phyloP scores from a whole-genome alignment of 768 basidiomycete species.

The Dictyophora rubrovolvata region DNA sequence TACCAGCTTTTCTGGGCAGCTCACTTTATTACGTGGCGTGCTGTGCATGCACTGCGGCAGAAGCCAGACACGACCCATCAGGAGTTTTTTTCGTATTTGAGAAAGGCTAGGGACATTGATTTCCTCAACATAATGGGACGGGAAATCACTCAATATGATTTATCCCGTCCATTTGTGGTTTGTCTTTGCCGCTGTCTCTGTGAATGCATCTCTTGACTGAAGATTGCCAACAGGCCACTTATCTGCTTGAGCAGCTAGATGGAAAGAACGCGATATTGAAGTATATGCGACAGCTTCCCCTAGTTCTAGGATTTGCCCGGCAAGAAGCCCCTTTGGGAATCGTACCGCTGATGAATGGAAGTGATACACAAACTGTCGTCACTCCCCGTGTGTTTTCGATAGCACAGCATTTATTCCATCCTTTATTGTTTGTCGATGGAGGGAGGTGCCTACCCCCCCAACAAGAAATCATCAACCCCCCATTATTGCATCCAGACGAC shows the following conservation, averaged over 20 bases:
- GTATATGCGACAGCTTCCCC: neutral
- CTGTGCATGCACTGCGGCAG: neutral
- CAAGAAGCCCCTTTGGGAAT: neutral
- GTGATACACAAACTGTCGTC: slow-evolving; percentile 24
- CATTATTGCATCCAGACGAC: slow-evolving; percentile 15
- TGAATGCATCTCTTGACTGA: neutral
- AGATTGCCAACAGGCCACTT: neutral
- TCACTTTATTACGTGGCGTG: slow-evolving; percentile 28
- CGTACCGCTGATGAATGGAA: neutral
- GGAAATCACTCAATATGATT: slow-evolving; percentile 30
- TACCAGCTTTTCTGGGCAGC: slow-evolving; percentile 39
- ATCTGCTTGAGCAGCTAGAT: neutral
- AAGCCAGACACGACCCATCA: neutral
- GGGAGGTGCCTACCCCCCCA: slow-evolving; percentile 20
- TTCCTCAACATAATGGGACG: slow-evolving; percentile 34
- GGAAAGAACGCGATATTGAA: neutral
- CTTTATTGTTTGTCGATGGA: slow-evolving; percentile 31
- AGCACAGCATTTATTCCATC: slow-evolving; percentile 36
- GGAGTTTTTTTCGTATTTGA: neutral
- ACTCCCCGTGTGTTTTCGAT: slow-evolving; percentile 40
- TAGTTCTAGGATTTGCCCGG: neutral
- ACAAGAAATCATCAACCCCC: slow-evolving; percentile 8
- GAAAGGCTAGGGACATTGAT: slow-evolving; percentile 18
- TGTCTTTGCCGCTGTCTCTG: slow-evolving; percentile 19
- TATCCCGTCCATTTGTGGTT: slow-evolving; percentile 39